Evolutionary conservation across 306 rosid species (phyloP), one percentile per base, ranked within the genome.

Genomic region (Cucurbita maxima): DNA sequence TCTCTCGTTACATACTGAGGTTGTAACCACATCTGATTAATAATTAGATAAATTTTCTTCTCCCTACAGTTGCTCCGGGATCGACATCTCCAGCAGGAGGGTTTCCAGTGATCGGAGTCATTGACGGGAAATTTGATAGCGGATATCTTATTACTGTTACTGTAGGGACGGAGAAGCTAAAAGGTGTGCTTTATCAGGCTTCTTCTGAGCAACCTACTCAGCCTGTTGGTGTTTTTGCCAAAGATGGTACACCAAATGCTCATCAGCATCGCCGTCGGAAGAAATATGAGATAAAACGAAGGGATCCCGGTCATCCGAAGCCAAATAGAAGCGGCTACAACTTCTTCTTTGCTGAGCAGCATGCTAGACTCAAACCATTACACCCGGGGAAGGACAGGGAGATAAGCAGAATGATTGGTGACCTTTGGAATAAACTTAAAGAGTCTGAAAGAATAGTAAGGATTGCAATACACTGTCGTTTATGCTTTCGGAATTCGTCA

Each of bases 281-380:
- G 91, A 91, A 89, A 68, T 86, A 86, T 5, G 98, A 89, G 82
- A 91, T 86, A 38, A 94, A 82, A 73, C 81, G 88, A 83, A 85
- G 97, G 76, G 98, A 89, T 71, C 97, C 97, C 3, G 96, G 84
- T 78, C 97, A 85, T 76, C 98, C 98, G 16, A 94, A 94, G 76
- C 96, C 96, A 12, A 94, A 89, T 80, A 81, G 97, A 89, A 94
- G 97, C 37, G 97, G 98, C 3, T 94, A 94, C 76, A 94, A 94
- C 71, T 94, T 94, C 86, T 94, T 94, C 86, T 94, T 89, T 74
- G 92, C 95, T 1, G 97, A 94, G 76, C 99, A 94, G 78, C 95
- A 91, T 79, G 95, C 99, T 47, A 86, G 88, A 77, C 80, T 94
- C 48, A 91, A 94, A 50, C 85, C 89, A 9, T 90, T 86, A 58